Conservation (phyloP, 805 yeast species). For the Teunomyces barrocoloradensis region DNA sequence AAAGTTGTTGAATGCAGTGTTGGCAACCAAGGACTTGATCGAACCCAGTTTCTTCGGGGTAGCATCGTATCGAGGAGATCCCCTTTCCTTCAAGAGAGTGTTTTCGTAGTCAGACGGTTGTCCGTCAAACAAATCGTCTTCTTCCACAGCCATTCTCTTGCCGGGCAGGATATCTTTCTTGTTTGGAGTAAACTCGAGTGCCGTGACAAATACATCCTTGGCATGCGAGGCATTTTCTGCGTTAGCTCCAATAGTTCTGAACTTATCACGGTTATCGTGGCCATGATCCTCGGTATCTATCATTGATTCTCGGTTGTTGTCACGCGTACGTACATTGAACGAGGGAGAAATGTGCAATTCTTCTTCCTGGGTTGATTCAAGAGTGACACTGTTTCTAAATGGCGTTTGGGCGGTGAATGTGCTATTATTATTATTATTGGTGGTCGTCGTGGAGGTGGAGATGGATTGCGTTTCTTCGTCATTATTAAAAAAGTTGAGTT, state of each 20-base stretch:
- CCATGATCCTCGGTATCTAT: conserved; percentile 11
- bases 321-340: conserved; percentile 13
- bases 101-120: not conserved
- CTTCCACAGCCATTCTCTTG: not conserved
- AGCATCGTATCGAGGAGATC: conserved; percentile 6
- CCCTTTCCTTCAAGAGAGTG: conserved; percentile 6
- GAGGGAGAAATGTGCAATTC: conserved; percentile 13
- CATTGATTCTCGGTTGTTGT: conserved; percentile 13
- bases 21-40: conserved; percentile 28
- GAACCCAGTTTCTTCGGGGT: conserved; percentile 16
- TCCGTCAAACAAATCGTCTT: not conserved
- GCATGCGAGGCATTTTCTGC: conserved; percentile 12
- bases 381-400: not conserved
- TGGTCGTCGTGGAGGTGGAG: too few relatives aligned
- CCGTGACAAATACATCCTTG: conserved; percentile 25
- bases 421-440: not conserved
- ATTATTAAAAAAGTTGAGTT: conserved; percentile 35
- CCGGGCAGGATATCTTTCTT: not conserved
- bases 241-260: conserved; percentile 16
- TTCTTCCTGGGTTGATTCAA: not conserved
- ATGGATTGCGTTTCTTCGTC: conserved; percentile 7
- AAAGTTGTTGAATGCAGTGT: conserved; percentile 37
- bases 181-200: conserved; percentile 16
- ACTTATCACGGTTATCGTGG: conserved; percentile 13
- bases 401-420: conserved; percentile 1